These are phyloP conservation scores for Exophiala mesophila DNA, from an alignment of 2,329 filamentous ascomycete species.

Conservation along the genomic window DNA sequence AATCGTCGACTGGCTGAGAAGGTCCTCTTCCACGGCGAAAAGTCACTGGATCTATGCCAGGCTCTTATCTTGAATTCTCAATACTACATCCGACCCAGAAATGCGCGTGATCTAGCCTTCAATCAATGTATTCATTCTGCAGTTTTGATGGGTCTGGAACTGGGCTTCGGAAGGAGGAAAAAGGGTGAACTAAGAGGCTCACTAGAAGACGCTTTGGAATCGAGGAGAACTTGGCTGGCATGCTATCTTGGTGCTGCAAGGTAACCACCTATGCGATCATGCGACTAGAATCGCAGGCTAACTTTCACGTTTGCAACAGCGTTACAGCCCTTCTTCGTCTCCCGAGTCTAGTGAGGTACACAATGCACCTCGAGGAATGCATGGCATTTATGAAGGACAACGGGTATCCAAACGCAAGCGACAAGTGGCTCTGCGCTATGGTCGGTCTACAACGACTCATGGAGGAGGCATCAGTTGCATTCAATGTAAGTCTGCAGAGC, in stretches of 20 bases:
- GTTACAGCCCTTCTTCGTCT: slow-evolving; percentile 54
- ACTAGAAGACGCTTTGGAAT: slow-evolving; percentile 50
- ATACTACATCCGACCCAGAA: slow-evolving; percentile 79
- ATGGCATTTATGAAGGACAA: slow-evolving; percentile 52
- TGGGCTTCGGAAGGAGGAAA: slow-evolving; percentile 63
- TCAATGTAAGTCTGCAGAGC: slow-evolving; percentile 36
- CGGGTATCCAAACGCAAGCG: slow-evolving; percentile 50
- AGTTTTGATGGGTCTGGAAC: slow-evolving; percentile 73
- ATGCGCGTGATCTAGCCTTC: slow-evolving; percentile 80
- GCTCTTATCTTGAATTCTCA: slow-evolving; percentile 66
- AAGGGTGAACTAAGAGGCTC: slow-evolving; percentile 34
- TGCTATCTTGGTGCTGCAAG: slow-evolving; percentile 53
- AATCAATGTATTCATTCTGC: slow-evolving; percentile 80
- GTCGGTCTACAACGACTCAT: slow-evolving; percentile 56
- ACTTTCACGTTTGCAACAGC: slow-evolving; percentile 49
- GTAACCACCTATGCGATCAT: slow-evolving; percentile 39
- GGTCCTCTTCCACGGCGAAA: slow-evolving; percentile 69
- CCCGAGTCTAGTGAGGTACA: slow-evolving; percentile 55
- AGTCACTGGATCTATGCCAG: slow-evolving; percentile 79
- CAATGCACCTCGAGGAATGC: slow-evolving; percentile 58
- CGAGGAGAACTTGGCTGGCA: slow-evolving; percentile 54
- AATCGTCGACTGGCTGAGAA: slow-evolving; percentile 69
- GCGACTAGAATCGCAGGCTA: slow-evolving; percentile 27
- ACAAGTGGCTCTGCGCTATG: slow-evolving; percentile 52
- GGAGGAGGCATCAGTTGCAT: slow-evolving; percentile 63